A percentile compares a stretch with the other conserved stretches of the same genome.
Evolutionary conservation across 768 basidiomycete species (phyloP).

Genomic region (Hysterangium stoloniferum): DNA sequence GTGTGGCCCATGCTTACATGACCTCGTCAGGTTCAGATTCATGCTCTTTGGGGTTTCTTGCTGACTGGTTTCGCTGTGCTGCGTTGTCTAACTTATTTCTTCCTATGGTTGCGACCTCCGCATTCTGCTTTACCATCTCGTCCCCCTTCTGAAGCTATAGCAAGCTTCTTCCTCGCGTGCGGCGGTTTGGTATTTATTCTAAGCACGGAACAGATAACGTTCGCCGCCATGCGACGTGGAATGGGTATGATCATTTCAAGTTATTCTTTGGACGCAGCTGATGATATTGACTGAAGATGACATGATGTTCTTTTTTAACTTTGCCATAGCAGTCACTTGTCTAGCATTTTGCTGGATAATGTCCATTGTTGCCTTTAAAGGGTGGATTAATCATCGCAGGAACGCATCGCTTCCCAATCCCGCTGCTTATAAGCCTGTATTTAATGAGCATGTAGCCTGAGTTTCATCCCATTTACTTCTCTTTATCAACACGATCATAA

Average conservation of each 20-base stretch:
- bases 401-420: slow-evolving; percentile 26
- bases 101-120: slow-evolving; percentile 85
- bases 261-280: slow-evolving; percentile 1
- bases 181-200: slow-evolving; percentile 89
- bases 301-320: slow-evolving; percentile 78
- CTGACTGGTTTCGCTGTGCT: slow-evolving; percentile 71
- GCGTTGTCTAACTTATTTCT: slow-evolving; percentile 87
- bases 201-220: slow-evolving; percentile 81
- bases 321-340: slow-evolving; percentile 80
- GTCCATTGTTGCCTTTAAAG: slow-evolving; percentile 69
- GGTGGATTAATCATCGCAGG: slow-evolving; percentile 55
- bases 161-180: slow-evolving; percentile 77
- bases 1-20: not conserved
- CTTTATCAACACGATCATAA: not conserved
- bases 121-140: slow-evolving; percentile 80
- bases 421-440: not conserved
- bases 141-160: slow-evolving; percentile 89
- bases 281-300: slow-evolving; percentile 41
- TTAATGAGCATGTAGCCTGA: slow-evolving; percentile 23
- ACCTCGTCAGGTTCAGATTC: slow-evolving; percentile 65
- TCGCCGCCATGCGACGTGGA: slow-evolving; percentile 88
- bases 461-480: slow-evolving; percentile 20
- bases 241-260: slow-evolving; percentile 44
- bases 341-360: slow-evolving; percentile 83
- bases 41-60: slow-evolving; percentile 84